Conservation (phyloP, 1,284 basidiomycete species). For the Ganoderma lucidum region DNA sequence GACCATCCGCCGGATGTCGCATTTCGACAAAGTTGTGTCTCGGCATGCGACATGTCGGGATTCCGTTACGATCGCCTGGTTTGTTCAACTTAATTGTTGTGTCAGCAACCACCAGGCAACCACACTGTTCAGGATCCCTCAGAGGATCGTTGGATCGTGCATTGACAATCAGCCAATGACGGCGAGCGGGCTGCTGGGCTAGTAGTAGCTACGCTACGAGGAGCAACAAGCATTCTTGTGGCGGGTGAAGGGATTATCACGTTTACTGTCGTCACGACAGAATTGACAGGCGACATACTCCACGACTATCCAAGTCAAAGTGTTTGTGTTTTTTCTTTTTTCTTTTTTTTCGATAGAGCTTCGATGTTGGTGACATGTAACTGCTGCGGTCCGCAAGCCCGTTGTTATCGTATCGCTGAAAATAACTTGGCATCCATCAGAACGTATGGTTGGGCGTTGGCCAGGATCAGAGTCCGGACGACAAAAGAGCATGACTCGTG, state of each 20-base stretch:
- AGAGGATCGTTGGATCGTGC: neutral
- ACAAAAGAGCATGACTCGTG: constrained; percentile 11
- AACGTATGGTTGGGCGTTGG: constrained; percentile 21
- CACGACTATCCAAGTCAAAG: neutral
- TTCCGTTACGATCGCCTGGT: neutral
- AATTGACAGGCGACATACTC: constrained; percentile 3
- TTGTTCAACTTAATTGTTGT: neutral
- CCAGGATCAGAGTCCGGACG: constrained; percentile 12
- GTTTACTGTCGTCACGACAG: neutral
- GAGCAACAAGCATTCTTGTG: constrained; percentile 5
- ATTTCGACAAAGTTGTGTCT: neutral
- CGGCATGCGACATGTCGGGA: neutral
- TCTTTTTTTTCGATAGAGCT: no score
- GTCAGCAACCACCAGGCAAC: constrained; percentile 3
- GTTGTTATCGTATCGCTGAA: constrained; percentile 26
- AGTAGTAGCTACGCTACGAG: neutral
- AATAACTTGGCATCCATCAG: constrained; percentile 29
- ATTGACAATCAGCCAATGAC: constrained; percentile 6
- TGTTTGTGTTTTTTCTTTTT: no score
- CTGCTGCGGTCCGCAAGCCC: constrained; percentile 28
- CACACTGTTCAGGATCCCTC: neutral
- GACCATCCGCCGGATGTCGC: neutral
- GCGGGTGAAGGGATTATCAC: neutral
- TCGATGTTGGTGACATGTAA: neutral
- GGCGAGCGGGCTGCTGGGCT: neutral